Evolutionary conservation across 148 eudicot species (phyloP).

Genomic region (Chenopodium quinoa): DNA sequence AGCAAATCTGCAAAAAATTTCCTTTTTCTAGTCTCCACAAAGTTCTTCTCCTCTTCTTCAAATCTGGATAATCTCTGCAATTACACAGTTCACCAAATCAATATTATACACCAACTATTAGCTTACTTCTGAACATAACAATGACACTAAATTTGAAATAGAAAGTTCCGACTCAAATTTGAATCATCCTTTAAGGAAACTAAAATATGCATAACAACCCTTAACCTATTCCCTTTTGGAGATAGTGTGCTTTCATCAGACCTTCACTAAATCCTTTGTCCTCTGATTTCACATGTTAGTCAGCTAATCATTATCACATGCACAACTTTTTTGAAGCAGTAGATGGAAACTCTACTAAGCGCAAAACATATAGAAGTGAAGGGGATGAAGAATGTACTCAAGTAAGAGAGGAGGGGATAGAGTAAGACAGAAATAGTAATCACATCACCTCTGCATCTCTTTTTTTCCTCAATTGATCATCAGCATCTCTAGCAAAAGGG

Average conservation of each 20-base stretch:
- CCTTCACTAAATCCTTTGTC: not conserved
- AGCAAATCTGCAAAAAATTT: slow-evolving; percentile 87
- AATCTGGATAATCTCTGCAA: slow-evolving; percentile 84
- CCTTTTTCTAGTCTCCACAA: slow-evolving; percentile 70
- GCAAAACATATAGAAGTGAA: not conserved
- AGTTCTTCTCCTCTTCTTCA: slow-evolving; percentile 87
- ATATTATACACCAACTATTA: not conserved
- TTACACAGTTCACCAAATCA: slow-evolving; percentile 21
- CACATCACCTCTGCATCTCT: slow-evolving; percentile 81
- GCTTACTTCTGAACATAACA: not conserved
- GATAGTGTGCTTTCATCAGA: not conserved
- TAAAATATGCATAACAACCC: not conserved
- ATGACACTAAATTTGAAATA: not conserved
- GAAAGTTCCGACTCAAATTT: not conserved
- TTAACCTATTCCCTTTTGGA: not conserved
- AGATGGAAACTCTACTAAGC: slow-evolving; percentile 7
- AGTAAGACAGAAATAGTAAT: not conserved
- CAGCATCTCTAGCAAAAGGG: slow-evolving; percentile 78
- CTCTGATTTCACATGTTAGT: not conserved
- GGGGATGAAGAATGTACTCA: not conserved
- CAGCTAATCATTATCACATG: slow-evolving; percentile 1
- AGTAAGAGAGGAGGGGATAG: not conserved
- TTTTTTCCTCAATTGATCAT: slow-evolving; percentile 86
- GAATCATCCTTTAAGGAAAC: not conserved
- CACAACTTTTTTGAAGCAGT: not conserved